Base-by-base conservation (phyloP, 2,329 filamentous ascomycete genomes). In the Alternaria angustiovoidea region DNA sequence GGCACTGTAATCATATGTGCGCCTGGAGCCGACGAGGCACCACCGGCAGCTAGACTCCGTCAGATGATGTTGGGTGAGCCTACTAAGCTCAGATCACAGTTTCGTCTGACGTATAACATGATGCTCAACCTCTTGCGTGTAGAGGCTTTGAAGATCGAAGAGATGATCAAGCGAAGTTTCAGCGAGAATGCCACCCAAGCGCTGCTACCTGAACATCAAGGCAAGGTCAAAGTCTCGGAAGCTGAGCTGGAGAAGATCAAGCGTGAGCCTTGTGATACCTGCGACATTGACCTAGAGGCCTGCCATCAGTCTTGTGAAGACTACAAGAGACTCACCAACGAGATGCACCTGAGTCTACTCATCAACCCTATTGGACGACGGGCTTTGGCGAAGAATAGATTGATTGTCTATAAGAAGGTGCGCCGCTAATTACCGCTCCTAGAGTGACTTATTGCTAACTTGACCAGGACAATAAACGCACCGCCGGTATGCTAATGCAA, bases 151-250 rank as follows among this genome's bases (percentile, higher is more conserved):
- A 98, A 97, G 82, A 98, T 99, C 69, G 95, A 99, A 78, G 95
- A 99, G 80, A 99, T 99, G 95, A 99, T 99, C 83, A 99, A 99
- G 85, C 91, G 95, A 67, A 97, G 94, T 78, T 99, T 99, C 83
- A 97, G 94, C 53, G 95, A 99, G 78, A 95, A 99, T 79, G 94
- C 94, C 24, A 98, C 94, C 0, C 95, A 99, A 75, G 94, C 96
- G 63, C 81, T 98, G 12, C 83, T 98, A 1, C 95, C 95, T 0
- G 94, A 98, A 78, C 94, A 98, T 71, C 94, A 99, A 79, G 96
- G 96, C 79, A 91, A 93, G 59, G 93, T 99, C 62, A 93, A 94
- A 76, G 70, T 97, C 2, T 96, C 94, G 0, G 94, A 99, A 77
- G 94, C 92, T 4, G 94, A 96, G 80, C 81, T 99, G 57, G 93